Base-by-base conservation (phyloP, 2,329 filamentous ascomycete genomes). In the Aspergillus nomiae region DNA sequence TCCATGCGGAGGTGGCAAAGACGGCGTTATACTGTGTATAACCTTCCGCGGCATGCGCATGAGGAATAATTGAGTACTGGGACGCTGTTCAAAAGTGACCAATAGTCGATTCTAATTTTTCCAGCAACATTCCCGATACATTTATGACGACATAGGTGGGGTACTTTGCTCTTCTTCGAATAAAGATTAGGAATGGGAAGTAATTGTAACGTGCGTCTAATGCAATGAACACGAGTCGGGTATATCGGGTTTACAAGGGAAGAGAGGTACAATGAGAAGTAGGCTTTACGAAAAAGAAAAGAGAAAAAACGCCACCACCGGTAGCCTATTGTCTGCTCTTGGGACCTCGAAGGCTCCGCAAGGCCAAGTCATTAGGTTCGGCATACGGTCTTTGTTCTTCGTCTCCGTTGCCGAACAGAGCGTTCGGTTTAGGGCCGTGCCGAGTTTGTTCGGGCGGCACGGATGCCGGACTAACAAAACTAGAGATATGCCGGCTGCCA, bases 391-490 rank as follows among this genome's bases (percentile, higher is more conserved):
- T 71, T 53, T 70, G 69, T 26, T 73, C 74, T 59, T 75, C 74
- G 53, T 73, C 71, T 60, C 65, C 69, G 59, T 72, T 73, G 41
- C 76, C 72, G 57, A 79, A 79, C 19, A 78, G 68, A n/a, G 71
- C 62, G 59, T 69, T 74, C 51, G 72, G 70, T 66, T 74, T 76
- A 43, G 63, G 62, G 56, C 65, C 75, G 38, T 77, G 73, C 60
- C 78, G 74, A 61, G 75, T 77, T 63, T 80, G 77, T 62, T 83
- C 80, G 41, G 80, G 80, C 16, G 78, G 76, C 32, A 76, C 73
- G n/a, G 80, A 80, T 21, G 75, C 77, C 19, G 79, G 78, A 58
- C 77, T 78, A 48, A 83, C 80, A 71, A 83, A 83, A 34, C 76
- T 77, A 11, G 79, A 81, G 30, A 80, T 74, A 58, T 77, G 77